Conservation (phyloP, 352 stramenopile species). For the Thraustochytrium striatum region DNA sequence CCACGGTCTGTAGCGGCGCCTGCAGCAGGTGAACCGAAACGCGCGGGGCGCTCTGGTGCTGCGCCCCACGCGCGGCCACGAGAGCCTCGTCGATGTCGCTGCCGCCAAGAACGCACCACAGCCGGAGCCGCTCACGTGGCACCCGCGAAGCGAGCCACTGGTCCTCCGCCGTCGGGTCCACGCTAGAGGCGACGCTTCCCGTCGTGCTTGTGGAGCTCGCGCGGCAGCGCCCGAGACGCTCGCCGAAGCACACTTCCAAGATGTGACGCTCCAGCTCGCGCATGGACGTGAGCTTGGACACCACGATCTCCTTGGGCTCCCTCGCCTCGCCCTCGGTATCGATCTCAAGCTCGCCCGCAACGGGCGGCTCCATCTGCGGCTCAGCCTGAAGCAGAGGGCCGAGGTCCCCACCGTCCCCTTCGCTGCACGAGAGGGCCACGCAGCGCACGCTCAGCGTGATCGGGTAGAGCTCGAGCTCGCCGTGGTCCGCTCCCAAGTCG, state of each 20-base stretch:
- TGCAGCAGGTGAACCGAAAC: constrained; percentile 4
- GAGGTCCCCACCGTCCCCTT: neutral
- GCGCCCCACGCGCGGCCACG: too few species aligned
- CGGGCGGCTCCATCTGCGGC: too few species aligned
- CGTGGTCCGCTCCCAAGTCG: neutral
- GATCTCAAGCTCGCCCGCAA: neutral
- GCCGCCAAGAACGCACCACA: constrained; percentile 16
- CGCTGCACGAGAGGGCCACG: constrained; percentile 2
- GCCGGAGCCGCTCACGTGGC: neutral
- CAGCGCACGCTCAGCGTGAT: constrained; percentile 24
- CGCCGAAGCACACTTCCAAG: neutral
- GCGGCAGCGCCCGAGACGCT: neutral
- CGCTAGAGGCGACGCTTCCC: too few species aligned
- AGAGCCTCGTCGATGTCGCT: too few species aligned
- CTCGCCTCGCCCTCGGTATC: neutral
- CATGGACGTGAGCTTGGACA: neutral
- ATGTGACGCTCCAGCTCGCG: constrained; percentile 19
- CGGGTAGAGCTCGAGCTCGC: constrained; percentile 39
- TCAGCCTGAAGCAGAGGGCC: too few species aligned
- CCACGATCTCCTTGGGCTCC: neutral
- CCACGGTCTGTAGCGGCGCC: neutral
- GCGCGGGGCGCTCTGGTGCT: neutral
- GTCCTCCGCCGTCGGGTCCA: too few species aligned
- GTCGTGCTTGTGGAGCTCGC: neutral
- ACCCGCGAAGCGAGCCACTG: too few species aligned